These are phyloP conservation scores for Endothia cerciana DNA, from an alignment of 2,329 filamentous ascomycete species.

Conservation along the genomic window DNA sequence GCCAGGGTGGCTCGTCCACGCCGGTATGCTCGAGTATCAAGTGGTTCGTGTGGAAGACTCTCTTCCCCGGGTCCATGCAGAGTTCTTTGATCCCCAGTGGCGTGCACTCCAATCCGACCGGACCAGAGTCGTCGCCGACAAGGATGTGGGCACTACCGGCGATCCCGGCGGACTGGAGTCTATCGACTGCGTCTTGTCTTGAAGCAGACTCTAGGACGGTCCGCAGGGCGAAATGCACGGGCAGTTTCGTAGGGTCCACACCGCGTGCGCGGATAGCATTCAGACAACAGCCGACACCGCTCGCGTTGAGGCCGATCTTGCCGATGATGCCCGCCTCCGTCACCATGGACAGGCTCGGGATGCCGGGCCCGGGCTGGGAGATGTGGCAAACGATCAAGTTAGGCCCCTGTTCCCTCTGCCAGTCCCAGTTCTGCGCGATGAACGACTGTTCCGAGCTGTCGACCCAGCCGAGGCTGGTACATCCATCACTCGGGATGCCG, in stretches of 20 bases:
- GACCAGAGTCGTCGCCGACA: conserved; percentile 15
- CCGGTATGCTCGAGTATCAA: conserved; percentile 21
- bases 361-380: conserved; percentile 32
- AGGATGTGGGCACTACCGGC: conserved; percentile 29
- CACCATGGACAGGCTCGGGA: conserved; percentile 25
- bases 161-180: not conserved
- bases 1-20: conserved; percentile 20
- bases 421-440: conserved; percentile 31
- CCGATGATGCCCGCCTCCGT: conserved; percentile 65
- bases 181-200: not conserved
- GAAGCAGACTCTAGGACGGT: conserved; percentile 56
- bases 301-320: conserved; percentile 67
- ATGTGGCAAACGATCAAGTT: conserved; percentile 33
- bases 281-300: conserved; percentile 61
- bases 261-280: conserved; percentile 65
- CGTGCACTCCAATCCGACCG: conserved; percentile 28
- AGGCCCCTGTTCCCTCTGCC: conserved; percentile 21
- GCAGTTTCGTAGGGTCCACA: conserved; percentile 54
- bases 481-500: conserved; percentile 27
- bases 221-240: conserved; percentile 65
- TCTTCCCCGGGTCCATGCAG: not conserved
- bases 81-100: conserved; percentile 10
- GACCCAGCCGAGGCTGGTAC: conserved; percentile 24
- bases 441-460: not conserved
- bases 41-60: conserved; percentile 26